Evolutionary conservation across 169 alveolate genomes (phyloP), one percentile per base, ranked within the genome.

Genomic region (Babesia sp.): DNA sequence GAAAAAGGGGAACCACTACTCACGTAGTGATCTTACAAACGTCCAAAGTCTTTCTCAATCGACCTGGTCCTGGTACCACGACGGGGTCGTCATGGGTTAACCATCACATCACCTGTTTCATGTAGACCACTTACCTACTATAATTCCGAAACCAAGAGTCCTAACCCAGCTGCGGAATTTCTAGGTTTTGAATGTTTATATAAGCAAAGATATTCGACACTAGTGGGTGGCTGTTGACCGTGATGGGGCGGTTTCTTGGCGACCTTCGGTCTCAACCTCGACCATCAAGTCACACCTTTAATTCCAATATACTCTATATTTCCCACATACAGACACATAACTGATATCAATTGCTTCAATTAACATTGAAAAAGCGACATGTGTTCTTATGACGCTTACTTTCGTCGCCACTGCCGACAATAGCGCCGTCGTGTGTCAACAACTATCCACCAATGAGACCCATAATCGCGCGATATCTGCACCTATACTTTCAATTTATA

Each of bases 221-320:
- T 22, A 14, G 74, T 64, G 63, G 63, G 74, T 48, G 61, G 50
- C 39, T 16, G 9, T 12, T 28, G 36, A 26, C 64, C 45, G 1
- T 46, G 74, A 64, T 64, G 74, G 74, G 74, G 74, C 74, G 59
- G 54, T 11, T 12, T 31, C 14, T 33, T 53, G 31, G 54, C 22
- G 46, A 3, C 44, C 33, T 34, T 26, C 56, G 44, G 24, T 20
- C 51, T 14, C 3, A 31, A 9, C 44, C 41, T 22, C 22, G 6
- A 26, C 5, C 22, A 9, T 54, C 61, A 20, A 41, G 61, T 48
- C 33, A 48, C 28, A 48, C 33, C 20, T 48, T 48, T 12, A n/a
- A n/a, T n/a, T n/a, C n/a, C n/a, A n/a, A n/a, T n/a, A n/a, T n/a
- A n/a, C n/a, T n/a, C n/a, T n/a, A n/a, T n/a, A n/a, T n/a, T n/a